Evolutionary conservation across 2,329 filamentous ascomycete species (phyloP), one percentile per base, ranked within the genome.

Genomic region (Polytolypa hystricis): DNA sequence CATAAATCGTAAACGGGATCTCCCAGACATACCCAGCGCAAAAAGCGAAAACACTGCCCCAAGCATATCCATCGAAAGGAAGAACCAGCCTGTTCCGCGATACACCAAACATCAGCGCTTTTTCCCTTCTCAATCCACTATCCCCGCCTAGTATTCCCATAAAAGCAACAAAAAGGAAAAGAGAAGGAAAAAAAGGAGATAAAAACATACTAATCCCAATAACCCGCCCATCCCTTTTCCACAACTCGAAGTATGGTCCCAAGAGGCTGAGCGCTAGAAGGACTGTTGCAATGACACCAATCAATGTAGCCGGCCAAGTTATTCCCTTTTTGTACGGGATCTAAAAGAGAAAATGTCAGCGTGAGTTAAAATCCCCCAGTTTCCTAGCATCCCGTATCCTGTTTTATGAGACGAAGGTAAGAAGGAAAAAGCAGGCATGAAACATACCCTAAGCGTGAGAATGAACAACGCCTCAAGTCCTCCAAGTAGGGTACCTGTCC

Each of bases 11-110:
- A n/a, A n/a, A n/a, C n/a, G n/a, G n/a, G n/a, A n/a, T n/a, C n/a
- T n/a, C n/a, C n/a, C n/a, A n/a, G 17, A 42, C 65, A 18, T 59
- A 73, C 71, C 70, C 7, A 79, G 54, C 1, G 75, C 73, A 63
- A 79, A 68, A 15, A 79, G 62, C 0, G 74, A 79, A 52, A 80
- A 79, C 39, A 79, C 65, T 0, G 74, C 76, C 2, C 77, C 77
- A 1, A 65, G 46, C 39, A 68, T 77, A 47, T 81, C 77, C 46
- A 79, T 72, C 0, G 58, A 56, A 3, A 80, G 53, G 45, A 81
- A 81, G 10, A 73, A 55, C 50, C 68, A 71, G 43, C 67, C 67
- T 66, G 34, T 4, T 25, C 9, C 12, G 7, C 30, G 21, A 15
- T 20, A 15, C 33, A 15, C 27, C 26, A 32, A 23, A 16, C 38